These are phyloP conservation scores for Penicillium cinerascens DNA, from an alignment of 495 filamentous ascomycete species.

Conservation along the genomic window DNA sequence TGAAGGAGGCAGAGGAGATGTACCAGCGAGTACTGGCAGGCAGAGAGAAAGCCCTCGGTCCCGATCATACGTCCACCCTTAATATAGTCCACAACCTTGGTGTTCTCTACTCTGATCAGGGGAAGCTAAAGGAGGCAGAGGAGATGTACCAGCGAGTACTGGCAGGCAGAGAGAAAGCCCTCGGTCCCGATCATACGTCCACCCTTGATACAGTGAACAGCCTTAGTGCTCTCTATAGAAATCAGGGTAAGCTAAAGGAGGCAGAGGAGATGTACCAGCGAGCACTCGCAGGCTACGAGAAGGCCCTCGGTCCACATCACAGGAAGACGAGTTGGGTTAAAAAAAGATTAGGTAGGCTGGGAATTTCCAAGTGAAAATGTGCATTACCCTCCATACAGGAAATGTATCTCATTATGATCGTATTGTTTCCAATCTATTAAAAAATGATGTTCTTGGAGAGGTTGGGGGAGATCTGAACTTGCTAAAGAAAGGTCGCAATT, in stretches of 20 bases:
- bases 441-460: no score
- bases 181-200: not conserved
- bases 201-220: conserved; percentile 22
- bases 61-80: no score
- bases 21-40: no score
- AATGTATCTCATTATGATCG: no score
- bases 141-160: conserved; percentile 14
- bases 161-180: conserved; percentile 2
- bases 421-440: no score
- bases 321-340: not conserved
- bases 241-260: conserved; percentile 33
- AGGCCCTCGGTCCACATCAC: conserved; percentile 33
- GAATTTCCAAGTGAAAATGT: no score
- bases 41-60: no score
- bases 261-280: conserved; percentile 33
- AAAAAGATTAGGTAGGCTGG: no score
- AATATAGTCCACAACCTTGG: conserved; percentile 3
- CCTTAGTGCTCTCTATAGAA: conserved; percentile 26
- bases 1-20: no score
- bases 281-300: conserved; percentile 14
- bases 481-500: no score
- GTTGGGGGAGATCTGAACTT: no score
- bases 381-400: no score
- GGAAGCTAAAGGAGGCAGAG: conserved; percentile 16
- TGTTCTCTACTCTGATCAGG: conserved; percentile 8